Conservation (phyloP, 192 early-diverging fungal genomes). For the Dissophora ornata region DNA sequence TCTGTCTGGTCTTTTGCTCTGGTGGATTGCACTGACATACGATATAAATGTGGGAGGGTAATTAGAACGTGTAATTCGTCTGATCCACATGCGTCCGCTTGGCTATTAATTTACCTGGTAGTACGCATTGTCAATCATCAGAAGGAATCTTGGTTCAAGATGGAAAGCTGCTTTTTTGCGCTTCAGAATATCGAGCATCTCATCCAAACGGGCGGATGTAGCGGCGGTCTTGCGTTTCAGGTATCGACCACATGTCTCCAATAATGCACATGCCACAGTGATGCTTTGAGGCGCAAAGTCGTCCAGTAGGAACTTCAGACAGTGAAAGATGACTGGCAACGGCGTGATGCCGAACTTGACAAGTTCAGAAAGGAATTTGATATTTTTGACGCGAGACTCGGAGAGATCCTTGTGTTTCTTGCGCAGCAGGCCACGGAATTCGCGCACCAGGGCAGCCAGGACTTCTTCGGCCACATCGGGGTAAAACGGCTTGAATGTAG, state of each 20-base stretch:
- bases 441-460: constrained; percentile 74
- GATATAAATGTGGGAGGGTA: no score
- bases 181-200: constrained; percentile 90
- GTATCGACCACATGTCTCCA: constrained; percentile 93
- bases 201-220: constrained; percentile 74
- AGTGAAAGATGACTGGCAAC: constrained; percentile 82
- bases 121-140: constrained; percentile 96
- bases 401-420: constrained; percentile 77
- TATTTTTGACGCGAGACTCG: constrained; percentile 85
- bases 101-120: constrained; percentile 66
- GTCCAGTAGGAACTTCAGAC: constrained; percentile 87
- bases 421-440: constrained; percentile 78
- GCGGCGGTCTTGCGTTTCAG: constrained; percentile 79
- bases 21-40: constrained; percentile 80
- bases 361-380: constrained; percentile 90
- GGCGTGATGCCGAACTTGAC: constrained; percentile 94
- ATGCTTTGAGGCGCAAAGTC: constrained; percentile 87
- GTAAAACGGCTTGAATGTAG: constrained; percentile 86
- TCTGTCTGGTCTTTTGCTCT: constrained; percentile 65
- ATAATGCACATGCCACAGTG: constrained; percentile 82
- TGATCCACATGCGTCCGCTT: not conserved
- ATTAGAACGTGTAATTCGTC: no score
- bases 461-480: constrained; percentile 85
- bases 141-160: constrained; percentile 81
- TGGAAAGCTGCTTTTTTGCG: constrained; percentile 88